Evolutionary conservation across 2,329 filamentous ascomycete species (phyloP), one percentile per base, ranked within the genome.

Genomic region (Paracorniculantispora psalliotae): DNA sequence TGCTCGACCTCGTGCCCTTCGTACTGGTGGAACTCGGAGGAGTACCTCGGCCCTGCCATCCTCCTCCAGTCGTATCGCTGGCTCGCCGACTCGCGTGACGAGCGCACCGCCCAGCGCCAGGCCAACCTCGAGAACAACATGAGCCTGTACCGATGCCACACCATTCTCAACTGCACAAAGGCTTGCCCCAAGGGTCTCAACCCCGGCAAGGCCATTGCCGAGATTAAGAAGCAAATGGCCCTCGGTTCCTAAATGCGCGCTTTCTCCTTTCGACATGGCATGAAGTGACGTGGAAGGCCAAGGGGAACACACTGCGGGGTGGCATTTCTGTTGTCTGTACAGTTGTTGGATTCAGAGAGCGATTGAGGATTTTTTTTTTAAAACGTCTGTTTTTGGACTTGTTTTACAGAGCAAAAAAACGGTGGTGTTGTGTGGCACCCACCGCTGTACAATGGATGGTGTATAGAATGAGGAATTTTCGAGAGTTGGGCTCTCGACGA

Each of bases 1-100:
- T 99, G 94, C 87, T 94, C 90, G 66, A 99, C 94, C 23, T 96
- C 93, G 49, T 99, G 94, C 83, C 94, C 94, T n/a, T 97, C 92
- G 19, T 99, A 99, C 84, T 99, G 94, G 94, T 99, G 94, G 94
- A 99, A 99, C 82, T 87, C 89, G 67, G 92, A 97, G 79, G 92
- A 97, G 77, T 99, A 99, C 81, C 90, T 99, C 53, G 94, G 94
- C 64, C 94, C 94, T 61, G 94, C 94, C 66, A 91, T 99, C 62
- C 89, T 99, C 56, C 86, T 99, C 66, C 94, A 99, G 80, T 96
- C 92, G 9, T 99, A 97, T 86, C 87, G 93, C 72, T 99, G 94
- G 94, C 83, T 99, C 66, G 89, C 88, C 71, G 94, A 99, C 75
- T 96, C 91, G 46, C 89, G 94, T 77, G 94, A 99, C 74, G 89